A percentile compares a stretch with the other conserved stretches of the same genome.
These are phyloP conservation scores for Leishmania tropica DNA, from an alignment of 208 protist genomes.

Conservation along the genomic window DNA sequence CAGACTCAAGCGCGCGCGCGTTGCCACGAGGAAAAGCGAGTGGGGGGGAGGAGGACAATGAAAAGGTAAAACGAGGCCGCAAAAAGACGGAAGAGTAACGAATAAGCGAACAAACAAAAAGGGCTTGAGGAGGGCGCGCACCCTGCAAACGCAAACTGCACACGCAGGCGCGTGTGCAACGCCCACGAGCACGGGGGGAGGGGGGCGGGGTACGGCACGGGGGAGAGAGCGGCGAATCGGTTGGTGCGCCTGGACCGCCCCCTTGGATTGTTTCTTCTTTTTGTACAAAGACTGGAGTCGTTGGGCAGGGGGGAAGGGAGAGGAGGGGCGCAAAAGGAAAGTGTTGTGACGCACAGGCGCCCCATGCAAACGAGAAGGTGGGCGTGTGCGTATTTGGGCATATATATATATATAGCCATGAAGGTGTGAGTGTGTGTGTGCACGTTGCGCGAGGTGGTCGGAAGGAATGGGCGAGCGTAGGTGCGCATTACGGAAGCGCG, in stretches of 20 bases:
- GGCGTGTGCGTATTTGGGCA: background rate
- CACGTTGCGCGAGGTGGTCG: background rate
- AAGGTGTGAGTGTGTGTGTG: background rate
- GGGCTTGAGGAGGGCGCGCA: background rate
- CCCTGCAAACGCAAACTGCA: background rate
- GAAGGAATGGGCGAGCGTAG: background rate
- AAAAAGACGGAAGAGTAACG: background rate
- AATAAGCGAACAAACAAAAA: background rate
- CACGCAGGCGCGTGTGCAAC: background rate
- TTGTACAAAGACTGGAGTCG: background rate
- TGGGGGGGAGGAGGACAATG: background rate
- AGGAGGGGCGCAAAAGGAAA: background rate
- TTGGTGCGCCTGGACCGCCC: background rate
- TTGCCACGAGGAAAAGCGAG: background rate
- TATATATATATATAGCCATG: background rate
- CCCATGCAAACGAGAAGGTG: background rate
- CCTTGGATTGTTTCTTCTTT: background rate
- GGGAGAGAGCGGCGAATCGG: background rate
- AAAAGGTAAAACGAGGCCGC: background rate
- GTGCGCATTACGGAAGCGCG: background rate
- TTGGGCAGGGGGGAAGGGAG: background rate
- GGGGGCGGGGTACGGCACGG: background rate
- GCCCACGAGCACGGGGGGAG: background rate
- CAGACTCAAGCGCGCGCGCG: background rate
- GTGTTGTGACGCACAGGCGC: background rate